These are phyloP conservation scores for Solanum habrochaites DNA, from an alignment of 257 asterid genomes.

Conservation along the genomic window DNA sequence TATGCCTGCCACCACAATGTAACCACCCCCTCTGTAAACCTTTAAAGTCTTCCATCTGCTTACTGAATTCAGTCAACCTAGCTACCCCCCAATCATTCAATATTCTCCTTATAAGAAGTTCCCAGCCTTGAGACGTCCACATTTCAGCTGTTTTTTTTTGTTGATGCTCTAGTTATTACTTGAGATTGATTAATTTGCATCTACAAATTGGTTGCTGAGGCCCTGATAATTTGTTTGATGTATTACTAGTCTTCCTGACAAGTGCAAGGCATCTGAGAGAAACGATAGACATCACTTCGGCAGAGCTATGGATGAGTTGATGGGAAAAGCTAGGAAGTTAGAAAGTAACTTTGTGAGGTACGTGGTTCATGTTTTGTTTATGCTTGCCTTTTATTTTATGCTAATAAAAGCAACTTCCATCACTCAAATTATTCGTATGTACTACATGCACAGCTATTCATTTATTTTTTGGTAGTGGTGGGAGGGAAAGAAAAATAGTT, in stretches of 20 bases:
- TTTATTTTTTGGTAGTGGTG: not conserved
- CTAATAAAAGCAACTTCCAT: not conserved
- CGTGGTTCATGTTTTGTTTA: not conserved
- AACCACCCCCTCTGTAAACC: not conserved
- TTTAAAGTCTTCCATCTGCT: not conserved
- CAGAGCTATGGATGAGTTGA: conserved; percentile 29
- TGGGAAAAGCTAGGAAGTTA: conserved; percentile 45
- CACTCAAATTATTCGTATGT: not conserved
- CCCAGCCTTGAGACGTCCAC: not conserved
- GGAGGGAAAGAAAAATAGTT: not conserved
- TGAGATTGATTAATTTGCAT: not conserved
- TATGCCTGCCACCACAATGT: not conserved
- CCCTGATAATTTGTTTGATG: not conserved
- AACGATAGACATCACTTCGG: conserved; percentile 16
- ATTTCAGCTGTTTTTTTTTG: not conserved
- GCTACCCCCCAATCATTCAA: not conserved
- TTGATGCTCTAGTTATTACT: not conserved
- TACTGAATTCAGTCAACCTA: not conserved
- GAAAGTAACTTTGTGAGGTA: conserved; percentile 67
- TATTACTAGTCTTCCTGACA: conserved; percentile 23
- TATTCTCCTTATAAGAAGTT: not conserved
- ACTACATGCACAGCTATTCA: not conserved
- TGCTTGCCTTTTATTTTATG: not conserved
- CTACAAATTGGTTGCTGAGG: not conserved
- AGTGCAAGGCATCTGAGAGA: conserved; percentile 17